Base-by-base conservation (phyloP, 768 basidiomycete genomes). In the Rossbeevera mucosa region DNA sequence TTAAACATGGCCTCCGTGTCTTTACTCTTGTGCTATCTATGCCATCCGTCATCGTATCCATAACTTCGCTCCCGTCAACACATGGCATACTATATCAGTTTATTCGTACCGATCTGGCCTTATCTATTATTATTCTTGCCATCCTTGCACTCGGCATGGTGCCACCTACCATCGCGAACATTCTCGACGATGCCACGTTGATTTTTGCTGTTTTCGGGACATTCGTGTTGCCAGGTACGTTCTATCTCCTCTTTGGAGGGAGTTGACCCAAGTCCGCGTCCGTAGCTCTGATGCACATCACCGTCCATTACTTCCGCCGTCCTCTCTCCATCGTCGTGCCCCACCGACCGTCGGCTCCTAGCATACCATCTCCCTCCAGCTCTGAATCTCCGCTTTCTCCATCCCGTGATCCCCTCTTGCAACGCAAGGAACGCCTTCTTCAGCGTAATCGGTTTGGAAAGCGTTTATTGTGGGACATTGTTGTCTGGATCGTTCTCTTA, bases 261-360 rank as follows among this genome's bases (percentile, higher is more conserved):
- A 11, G 14, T 22, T 29, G 26, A 22, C 28, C 28, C 43, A 44
- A 51, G 30, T 48, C 41, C 36, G 41, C 16, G 18, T 22, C 44
- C 30, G 46, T 64, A 79, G 87, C 91, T 14, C 62, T 91, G 45
- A 70, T 89, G 49, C 92, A 94, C 71, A 82, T 95, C 58, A 77
- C 79, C 24, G 82, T 84, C 4, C 93, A 95, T 72, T 84, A 91
- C 64, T 85, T 96, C 72, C 83, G 83, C 52, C 82, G 83, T 3
- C 94, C 94, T 2, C 75, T 94, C 3, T 76, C 89, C 0, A 96
- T 96, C 62, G 78, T 95, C 50, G 78, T 93, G 31, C 86, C 83
- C n/a, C 71, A 74, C 14, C 74, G 65, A 36, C 73, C 72, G 3
- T 44, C 63, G 12, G 52, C 16, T 29, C 58, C 58, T 21, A 53